Percentiles rank a stretch among this genome's conserved stretches.
These are phyloP conservation scores for Boletus semigastroideus DNA, from an alignment of 1,284 basidiomycete species.

Conservation along the genomic window DNA sequence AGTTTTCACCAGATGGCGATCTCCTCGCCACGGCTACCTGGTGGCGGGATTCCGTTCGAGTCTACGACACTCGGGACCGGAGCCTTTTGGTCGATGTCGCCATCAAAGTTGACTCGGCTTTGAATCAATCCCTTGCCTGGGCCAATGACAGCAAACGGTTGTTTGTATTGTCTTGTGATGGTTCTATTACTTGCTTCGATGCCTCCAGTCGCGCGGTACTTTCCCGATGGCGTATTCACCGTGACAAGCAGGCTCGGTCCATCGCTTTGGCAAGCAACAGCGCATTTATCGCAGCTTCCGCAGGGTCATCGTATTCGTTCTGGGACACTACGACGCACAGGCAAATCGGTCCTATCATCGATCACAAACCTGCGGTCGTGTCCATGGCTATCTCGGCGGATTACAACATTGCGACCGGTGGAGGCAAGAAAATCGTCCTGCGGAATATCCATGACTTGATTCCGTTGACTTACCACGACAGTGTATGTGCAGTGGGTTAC, in stretches of 20 bases:
- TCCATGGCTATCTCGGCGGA: background rate
- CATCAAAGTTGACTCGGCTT: background rate
- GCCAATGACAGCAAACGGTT: background rate
- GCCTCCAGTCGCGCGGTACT: background rate
- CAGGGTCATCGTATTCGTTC: background rate
- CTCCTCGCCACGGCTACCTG: conserved; percentile 2
- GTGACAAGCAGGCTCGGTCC: background rate
- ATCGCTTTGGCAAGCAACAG: background rate
- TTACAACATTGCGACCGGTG: background rate
- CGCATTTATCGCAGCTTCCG: conserved; percentile 7
- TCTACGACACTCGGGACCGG: background rate
- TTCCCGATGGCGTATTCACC: conserved; percentile 3
- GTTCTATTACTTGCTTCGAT: conserved; percentile 1
- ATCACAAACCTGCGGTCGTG: background rate
- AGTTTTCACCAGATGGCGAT: conserved; percentile 2
- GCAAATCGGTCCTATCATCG: background rate
- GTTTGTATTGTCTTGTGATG: background rate
- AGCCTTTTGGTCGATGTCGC: background rate
- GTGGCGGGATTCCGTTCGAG: background rate
- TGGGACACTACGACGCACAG: conserved; percentile 1
- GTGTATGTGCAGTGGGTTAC: background rate
- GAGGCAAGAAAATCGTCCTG: background rate
- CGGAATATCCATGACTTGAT: background rate
- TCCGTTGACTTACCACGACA: background rate
- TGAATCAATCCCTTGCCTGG: conserved; percentile 4